Conservation (phyloP, 1,284 basidiomycete species). For the Ceratobasidium sp. region DNA sequence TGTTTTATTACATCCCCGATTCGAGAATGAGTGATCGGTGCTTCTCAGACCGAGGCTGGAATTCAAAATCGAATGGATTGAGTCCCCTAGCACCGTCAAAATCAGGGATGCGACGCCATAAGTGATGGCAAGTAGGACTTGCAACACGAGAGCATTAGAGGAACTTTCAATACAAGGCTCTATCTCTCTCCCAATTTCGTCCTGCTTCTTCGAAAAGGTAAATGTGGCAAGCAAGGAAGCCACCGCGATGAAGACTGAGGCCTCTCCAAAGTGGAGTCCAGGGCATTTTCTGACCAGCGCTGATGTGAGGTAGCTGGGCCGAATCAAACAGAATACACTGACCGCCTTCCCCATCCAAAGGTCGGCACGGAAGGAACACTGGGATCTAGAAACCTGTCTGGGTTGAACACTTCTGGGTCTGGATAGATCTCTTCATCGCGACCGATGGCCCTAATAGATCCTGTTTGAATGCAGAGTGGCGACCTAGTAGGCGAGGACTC, state of each 20-base stretch:
- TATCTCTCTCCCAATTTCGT: constrained; percentile 7
- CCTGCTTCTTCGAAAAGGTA: constrained; percentile 25
- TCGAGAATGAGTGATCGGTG: background rate
- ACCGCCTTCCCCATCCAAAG: constrained; percentile 37
- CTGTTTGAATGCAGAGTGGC: background rate
- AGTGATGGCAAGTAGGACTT: background rate
- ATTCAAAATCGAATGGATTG: constrained; percentile 51
- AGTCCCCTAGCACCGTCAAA: constrained; percentile 46
- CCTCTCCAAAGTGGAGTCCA: constrained; percentile 11
- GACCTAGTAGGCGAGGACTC: background rate
- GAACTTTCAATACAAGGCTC: background rate
- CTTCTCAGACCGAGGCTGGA: background rate
- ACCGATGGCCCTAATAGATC: constrained; percentile 1
- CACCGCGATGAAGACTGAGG: constrained; percentile 24
- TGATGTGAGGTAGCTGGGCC: background rate
- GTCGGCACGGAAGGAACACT: constrained; percentile 2
- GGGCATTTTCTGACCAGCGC: constrained; percentile 7
- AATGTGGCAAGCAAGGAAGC: constrained; percentile 13
- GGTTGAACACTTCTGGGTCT: constrained; percentile 18
- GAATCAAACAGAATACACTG: background rate
- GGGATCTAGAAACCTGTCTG: constrained; percentile 20
- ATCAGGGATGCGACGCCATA: background rate
- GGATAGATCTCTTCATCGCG: constrained; percentile 1
- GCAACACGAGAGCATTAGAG: background rate
- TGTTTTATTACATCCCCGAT: too few species aligned